These are phyloP conservation scores for Coemansia sp. DNA, from an alignment of 371 early-diverging fungal genomes.

Conservation along the genomic window DNA sequence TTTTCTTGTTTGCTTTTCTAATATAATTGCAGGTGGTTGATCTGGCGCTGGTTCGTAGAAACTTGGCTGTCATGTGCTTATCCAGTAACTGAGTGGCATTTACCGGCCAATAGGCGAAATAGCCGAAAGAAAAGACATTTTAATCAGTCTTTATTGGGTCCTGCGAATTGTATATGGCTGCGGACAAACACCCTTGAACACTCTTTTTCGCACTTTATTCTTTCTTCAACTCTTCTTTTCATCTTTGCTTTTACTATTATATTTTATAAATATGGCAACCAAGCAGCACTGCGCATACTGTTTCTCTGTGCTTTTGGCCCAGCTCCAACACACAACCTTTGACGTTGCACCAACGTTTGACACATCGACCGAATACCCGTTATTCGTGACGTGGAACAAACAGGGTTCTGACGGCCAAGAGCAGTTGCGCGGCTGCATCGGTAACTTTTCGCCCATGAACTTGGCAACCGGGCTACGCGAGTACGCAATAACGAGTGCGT, in stretches of 20 bases:
- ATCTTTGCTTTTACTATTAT: neutral
- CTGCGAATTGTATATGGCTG: neutral
- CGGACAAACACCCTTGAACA: neutral
- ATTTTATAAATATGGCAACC: conserved; percentile 33
- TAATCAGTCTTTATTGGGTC: neutral
- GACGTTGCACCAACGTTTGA: conserved; percentile 15
- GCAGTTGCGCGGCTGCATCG: conserved; percentile 88
- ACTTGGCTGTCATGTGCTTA: neutral
- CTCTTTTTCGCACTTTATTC: neutral
- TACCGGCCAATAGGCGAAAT: too few species aligned
- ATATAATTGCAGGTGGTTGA: too few species aligned
- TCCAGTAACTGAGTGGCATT: too few species aligned
- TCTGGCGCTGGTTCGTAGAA: too few species aligned
- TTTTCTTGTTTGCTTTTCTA: too few species aligned
- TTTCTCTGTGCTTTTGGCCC: conserved; percentile 65
- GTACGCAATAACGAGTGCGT: conserved; percentile 84
- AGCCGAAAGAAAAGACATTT: neutral
- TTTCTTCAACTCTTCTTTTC: neutral
- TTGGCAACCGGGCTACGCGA: conserved; percentile 71
- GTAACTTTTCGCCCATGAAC: conserved; percentile 77
- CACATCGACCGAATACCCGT: conserved; percentile 54
- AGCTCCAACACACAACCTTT: conserved; percentile 48
- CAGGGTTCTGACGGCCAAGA: conserved; percentile 45
- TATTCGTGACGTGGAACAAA: conserved; percentile 86
- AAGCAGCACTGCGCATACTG: conserved; percentile 72